Evolutionary conservation across 495 filamentous ascomycete genomes (phyloP).

Genomic region (Cercophora sp.): DNA sequence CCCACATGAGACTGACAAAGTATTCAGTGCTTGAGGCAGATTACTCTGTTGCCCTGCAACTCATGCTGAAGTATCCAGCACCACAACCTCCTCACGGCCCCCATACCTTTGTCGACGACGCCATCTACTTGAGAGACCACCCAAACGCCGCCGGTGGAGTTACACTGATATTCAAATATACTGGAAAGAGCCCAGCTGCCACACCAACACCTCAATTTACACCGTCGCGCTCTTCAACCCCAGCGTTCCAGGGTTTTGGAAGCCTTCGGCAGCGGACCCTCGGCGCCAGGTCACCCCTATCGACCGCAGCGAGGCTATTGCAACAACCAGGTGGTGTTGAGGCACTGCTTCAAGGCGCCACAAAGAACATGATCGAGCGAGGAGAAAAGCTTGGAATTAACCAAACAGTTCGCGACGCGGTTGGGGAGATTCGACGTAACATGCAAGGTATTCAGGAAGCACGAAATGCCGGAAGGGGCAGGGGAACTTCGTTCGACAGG

Average conservation of each 20-base stretch:
- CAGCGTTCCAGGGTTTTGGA: conserved; percentile 28
- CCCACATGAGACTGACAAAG: conserved; percentile 12
- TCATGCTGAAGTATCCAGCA: conserved; percentile 77
- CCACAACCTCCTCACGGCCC: conserved; percentile 60
- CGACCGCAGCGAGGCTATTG: conserved; percentile 53
- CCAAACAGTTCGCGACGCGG: conserved; percentile 83
- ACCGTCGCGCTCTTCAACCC: conserved; percentile 30
- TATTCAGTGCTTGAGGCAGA: conserved; percentile 75
- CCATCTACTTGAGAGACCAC: conserved; percentile 77
- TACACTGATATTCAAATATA: conserved; percentile 79
- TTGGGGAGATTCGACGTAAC: conserved; percentile 66
- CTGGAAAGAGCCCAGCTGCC: conserved; percentile 59
- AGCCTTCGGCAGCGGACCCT: conserved; percentile 31
- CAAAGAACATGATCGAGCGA: conserved; percentile 73
- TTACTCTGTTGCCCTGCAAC: conserved; percentile 75
- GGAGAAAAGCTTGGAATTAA: conserved; percentile 86
- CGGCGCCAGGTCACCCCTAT: conserved; percentile 45
- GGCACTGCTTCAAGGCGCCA: conserved; percentile 76
- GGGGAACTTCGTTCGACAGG: conserved; percentile 24
- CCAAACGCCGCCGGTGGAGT: conserved; percentile 66
- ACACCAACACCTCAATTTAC: conserved; percentile 38
- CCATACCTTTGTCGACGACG: conserved; percentile 79
- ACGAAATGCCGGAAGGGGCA: conserved; percentile 29
- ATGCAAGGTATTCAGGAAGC: conserved; percentile 42
- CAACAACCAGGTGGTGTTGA: conserved; percentile 67